Conservation (phyloP, 2,329 filamentous ascomycete genomes). For the Geoglossum cookeanum region DNA sequence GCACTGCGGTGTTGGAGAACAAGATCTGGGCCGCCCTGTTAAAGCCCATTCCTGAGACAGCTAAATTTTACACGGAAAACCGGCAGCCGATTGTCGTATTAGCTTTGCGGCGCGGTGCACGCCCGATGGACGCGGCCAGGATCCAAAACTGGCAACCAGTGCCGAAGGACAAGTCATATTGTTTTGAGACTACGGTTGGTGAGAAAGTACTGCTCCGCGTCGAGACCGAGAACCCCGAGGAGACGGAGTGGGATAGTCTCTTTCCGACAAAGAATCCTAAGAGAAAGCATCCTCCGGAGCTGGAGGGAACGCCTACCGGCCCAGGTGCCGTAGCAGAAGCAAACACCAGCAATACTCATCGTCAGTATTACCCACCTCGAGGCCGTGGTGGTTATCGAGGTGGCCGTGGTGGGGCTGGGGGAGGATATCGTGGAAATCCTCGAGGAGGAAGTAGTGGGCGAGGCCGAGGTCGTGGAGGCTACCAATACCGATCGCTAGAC, state of each 20-base stretch:
- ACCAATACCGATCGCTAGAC: constrained; percentile 5
- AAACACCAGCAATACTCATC: background rate
- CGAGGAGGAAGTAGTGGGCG: constrained; percentile 1
- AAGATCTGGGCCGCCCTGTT: constrained; percentile 76
- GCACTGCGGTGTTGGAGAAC: constrained; percentile 54
- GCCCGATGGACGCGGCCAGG: constrained; percentile 59
- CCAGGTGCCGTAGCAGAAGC: background rate
- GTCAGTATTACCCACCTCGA: background rate
- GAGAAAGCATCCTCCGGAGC: constrained; percentile 41
- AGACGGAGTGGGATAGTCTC: constrained; percentile 44
- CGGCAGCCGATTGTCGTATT: constrained; percentile 62
- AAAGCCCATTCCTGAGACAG: constrained; percentile 46
- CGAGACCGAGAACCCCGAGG: constrained; percentile 46
- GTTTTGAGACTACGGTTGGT: constrained; percentile 66
- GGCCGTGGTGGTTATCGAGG: constrained; percentile 3
- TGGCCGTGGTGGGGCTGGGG: constrained; percentile 1
- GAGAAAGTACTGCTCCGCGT: constrained; percentile 74
- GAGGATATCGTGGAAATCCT: background rate
- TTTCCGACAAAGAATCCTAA: constrained; percentile 42
- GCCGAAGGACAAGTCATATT: constrained; percentile 46
- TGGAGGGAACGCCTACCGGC: constrained; percentile 19
- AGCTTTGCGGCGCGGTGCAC: constrained; percentile 54
- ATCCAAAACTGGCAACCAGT: constrained; percentile 75
- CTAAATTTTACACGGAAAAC: constrained; percentile 62
- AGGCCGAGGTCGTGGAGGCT: constrained; percentile 1